Base-by-base conservation (phyloP, 2,329 filamentous ascomycete genomes). In the Fusarium euwallaceae region DNA sequence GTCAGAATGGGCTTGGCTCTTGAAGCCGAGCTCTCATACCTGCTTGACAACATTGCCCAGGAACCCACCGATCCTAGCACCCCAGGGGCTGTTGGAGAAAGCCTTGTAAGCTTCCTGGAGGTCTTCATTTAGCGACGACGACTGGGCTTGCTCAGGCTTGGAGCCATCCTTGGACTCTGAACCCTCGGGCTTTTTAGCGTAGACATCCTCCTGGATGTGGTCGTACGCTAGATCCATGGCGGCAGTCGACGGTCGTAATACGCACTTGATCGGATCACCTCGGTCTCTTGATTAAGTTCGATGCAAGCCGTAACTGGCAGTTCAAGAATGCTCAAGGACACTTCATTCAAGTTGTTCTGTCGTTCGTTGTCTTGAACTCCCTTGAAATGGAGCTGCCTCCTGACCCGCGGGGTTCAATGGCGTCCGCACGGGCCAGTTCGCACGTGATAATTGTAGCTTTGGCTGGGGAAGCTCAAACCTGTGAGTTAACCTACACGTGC, bases 171-270 rank as follows among this genome's bases (percentile, higher is more conserved):
- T 84, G 41, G 79, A 65, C 73, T 87, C 85, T 71, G 90, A 86
- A 69, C 87, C 80, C 67, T 92, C 87, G 24, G 72, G 74, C 69
- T 79, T 78, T 78, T 91, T 89, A 43, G 90, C 87, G 72, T 94
- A 89, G 61, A 91, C 89, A 82, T 97, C 92, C 86, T 98, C 95
- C 82, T 95, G 92, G 79, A 98, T 97, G 83, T 98, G 95, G 81
- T 99, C 97, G 89, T 98, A 99, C 53, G 95, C 95, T 80, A 97
- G 88, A 90, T 99, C 97, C 97, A 99, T 98, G 75, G 74, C 63
- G 71, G 55, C 59, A 41, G 58, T 37, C 60, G 61, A 56, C 29
- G 36, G 55, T 62, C 22, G 32, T 60, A 51, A 45, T 61, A 58
- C 41, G 37, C 66, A 55, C 11, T 61, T 29, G 22, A 11, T 59